Base-by-base conservation (phyloP, 1,284 basidiomycete species). In the Coniferiporia sulphurascens region DNA sequence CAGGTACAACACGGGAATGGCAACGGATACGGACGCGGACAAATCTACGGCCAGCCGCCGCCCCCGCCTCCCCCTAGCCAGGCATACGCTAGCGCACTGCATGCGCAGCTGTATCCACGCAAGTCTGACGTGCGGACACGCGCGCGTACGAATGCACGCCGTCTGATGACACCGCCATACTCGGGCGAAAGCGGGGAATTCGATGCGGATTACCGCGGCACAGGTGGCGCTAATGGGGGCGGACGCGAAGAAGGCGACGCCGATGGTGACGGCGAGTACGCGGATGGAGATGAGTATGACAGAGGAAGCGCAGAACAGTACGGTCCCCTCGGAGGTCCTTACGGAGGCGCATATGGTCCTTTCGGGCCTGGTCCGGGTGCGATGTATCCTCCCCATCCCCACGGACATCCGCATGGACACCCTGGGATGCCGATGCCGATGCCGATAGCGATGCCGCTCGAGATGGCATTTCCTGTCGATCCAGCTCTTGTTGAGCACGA, bases 101-200 rank as follows among this genome's bases (percentile, higher is more conserved):
- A 50, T 21, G 17, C 51, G 36, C 35, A 36, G 35, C 51, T 41
- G 35, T 52, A 52, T 19, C 77, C 21, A 65, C 68, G 36, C 36
- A 27, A 21, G 51, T 52, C 51, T 13, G 35, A 52, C 34, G 35
- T 46, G 44, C 44, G 44, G 8, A 41, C 38, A 19, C 44, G 44
- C 4, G 12, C 44, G 12, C 15, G 44, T 2, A 9, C 44, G n/a
- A 19, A n/a, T n/a, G 12, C 44, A n/a, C 44, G 12, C 13, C 44
- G 21, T n/a, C 57, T 51, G 17, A 43, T 41, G 38, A 58, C 57
- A n/a, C 57, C 57, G 44, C 58, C 58, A 45, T 55, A 59, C 41
- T 55, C 58, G 48, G 50, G 50, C 52, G 58, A 59, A 35, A 19
- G 44, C 44, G 17, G 19, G 15, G 15, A 17, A 9, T 9, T n/a